These are phyloP conservation scores for Paramarasmius palmivorus DNA, from an alignment of 1,284 basidiomycete species.

Conservation along the genomic window DNA sequence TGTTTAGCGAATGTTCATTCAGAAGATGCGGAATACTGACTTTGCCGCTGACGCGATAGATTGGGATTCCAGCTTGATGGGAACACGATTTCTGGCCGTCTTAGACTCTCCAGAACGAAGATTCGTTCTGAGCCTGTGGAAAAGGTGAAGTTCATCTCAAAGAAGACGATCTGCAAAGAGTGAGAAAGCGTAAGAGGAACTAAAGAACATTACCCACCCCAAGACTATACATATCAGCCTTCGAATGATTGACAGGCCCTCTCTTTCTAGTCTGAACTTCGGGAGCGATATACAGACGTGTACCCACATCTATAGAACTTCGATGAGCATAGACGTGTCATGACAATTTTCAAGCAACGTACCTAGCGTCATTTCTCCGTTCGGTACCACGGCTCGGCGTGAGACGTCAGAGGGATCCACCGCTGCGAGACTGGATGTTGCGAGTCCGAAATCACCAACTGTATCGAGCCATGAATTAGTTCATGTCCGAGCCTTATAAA, in stretches of 20 bases:
- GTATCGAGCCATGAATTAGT: not conserved
- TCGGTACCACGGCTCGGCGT: conserved; percentile 40
- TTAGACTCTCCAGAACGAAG: conserved; percentile 76
- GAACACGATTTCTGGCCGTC: conserved; percentile 74
- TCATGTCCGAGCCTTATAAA: too few relatives aligned
- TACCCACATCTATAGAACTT: conserved; percentile 77
- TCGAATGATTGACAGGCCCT: conserved; percentile 71
- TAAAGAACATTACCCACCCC: conserved; percentile 54
- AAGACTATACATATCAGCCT: conserved; percentile 95
- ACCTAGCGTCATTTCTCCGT: conserved; percentile 78
- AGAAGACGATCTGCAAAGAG: conserved; percentile 81
- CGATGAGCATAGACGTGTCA: not conserved
- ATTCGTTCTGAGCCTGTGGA: conserved; percentile 88
- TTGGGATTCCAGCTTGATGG: conserved; percentile 74
- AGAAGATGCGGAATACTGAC: conserved; percentile 39
- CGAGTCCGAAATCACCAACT: conserved; percentile 94
- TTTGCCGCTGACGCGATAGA: conserved; percentile 64
- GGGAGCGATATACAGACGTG: conserved; percentile 91
- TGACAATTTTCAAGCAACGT: conserved; percentile 15
- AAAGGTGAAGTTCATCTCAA: conserved; percentile 94
- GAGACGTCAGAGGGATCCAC: conserved; percentile 70
- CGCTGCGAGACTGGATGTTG: conserved; percentile 79
- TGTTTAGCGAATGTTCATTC: conserved; percentile 16
- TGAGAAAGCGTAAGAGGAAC: conserved; percentile 5
- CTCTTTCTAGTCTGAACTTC: conserved; percentile 71